Percentiles rank a stretch among this genome's conserved stretches.
These are phyloP conservation scores for Edaphochlamys debaryana DNA, from an alignment of 139 green algal species.

Conservation along the genomic window DNA sequence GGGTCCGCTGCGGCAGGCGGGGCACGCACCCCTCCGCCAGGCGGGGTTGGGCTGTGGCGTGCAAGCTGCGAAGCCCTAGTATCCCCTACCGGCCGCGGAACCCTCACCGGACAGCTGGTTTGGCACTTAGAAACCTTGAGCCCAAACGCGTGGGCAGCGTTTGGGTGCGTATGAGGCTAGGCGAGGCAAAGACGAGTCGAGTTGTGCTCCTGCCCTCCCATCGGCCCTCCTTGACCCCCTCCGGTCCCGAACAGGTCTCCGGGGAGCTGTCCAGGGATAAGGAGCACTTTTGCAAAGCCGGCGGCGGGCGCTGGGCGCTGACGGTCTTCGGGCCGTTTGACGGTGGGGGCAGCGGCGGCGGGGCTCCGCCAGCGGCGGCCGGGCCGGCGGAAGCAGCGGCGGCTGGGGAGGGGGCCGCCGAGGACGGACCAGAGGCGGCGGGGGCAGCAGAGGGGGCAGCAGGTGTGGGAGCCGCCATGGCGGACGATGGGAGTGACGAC, in stretches of 20 bases:
- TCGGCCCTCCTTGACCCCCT: too few species aligned
- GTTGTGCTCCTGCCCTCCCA: too few species aligned
- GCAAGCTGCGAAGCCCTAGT: too few species aligned
- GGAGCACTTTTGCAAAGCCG: slow-evolving; percentile 38
- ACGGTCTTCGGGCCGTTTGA: slow-evolving; percentile 20
- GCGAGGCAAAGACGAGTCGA: too few species aligned
- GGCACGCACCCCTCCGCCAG: too few species aligned
- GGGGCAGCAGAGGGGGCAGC: neutral
- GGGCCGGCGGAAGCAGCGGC: neutral
- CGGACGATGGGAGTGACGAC: neutral
- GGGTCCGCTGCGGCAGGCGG: too few species aligned
- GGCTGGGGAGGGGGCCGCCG: neutral
- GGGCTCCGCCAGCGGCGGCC: neutral
- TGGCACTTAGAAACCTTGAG: too few species aligned
- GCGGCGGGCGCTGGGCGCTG: slow-evolving; percentile 28
- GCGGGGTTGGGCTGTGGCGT: too few species aligned
- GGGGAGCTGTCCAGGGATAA: slow-evolving; percentile 32
- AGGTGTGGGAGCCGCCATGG: neutral
- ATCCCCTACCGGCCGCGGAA: too few species aligned
- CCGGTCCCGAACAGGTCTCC: slow-evolving; percentile 21
- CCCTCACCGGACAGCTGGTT: too few species aligned
- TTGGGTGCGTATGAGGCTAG: too few species aligned
- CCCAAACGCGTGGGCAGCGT: too few species aligned
- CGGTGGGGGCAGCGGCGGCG: neutral
- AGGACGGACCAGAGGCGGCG: neutral